Evolutionary conservation across 2,329 filamentous ascomycete genomes (phyloP).

Genomic region (Aspergillus fischeri): DNA sequence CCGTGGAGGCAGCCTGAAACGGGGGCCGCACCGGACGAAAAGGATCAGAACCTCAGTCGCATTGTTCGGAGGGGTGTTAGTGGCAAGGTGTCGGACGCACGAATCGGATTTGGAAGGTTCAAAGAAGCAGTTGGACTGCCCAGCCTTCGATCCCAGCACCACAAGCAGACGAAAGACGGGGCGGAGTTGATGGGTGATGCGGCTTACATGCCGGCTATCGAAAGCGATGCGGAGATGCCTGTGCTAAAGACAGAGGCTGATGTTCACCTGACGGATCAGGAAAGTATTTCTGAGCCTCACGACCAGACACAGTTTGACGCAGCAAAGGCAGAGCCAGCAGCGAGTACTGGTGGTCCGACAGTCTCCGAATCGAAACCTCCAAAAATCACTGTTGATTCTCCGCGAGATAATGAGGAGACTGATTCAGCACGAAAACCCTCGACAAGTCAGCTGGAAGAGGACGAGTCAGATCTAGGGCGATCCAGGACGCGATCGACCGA

Average conservation of each 20-base stretch:
- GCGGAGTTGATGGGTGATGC: conserved; percentile 27
- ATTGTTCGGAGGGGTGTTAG: conserved; percentile 75
- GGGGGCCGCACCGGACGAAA: conserved; percentile 30
- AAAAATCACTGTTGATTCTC: conserved; percentile 32
- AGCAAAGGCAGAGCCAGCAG: conserved; percentile 4
- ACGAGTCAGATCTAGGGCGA: conserved; percentile 26
- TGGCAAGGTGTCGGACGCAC: conserved; percentile 73
- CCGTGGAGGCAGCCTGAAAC: conserved; percentile 28
- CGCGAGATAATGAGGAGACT: conserved; percentile 13
- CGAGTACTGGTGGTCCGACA: conserved; percentile 9
- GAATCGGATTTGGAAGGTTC: conserved; percentile 77
- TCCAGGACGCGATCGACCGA: conserved; percentile 27
- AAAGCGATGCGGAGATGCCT: conserved; percentile 26
- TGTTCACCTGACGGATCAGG: conserved; percentile 14
- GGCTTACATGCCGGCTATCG: conserved; percentile 23
- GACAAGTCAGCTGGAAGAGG: conserved; percentile 19
- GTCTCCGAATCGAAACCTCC: conserved; percentile 21
- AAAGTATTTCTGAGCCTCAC: conserved; percentile 16
- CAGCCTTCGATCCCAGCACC: conserved; percentile 38
- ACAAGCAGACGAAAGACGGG: conserved; percentile 35
- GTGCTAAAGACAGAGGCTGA: conserved; percentile 11
- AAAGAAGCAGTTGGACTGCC: conserved; percentile 71
- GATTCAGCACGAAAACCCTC: conserved; percentile 16
- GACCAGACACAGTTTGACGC: conserved; percentile 13
- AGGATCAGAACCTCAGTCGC: conserved; percentile 51